Percentiles rank a stretch among this genome's conserved stretches.
These are phyloP conservation scores for Rhypophila decipiens DNA, from an alignment of 495 filamentous ascomycete genomes.

Conservation along the genomic window DNA sequence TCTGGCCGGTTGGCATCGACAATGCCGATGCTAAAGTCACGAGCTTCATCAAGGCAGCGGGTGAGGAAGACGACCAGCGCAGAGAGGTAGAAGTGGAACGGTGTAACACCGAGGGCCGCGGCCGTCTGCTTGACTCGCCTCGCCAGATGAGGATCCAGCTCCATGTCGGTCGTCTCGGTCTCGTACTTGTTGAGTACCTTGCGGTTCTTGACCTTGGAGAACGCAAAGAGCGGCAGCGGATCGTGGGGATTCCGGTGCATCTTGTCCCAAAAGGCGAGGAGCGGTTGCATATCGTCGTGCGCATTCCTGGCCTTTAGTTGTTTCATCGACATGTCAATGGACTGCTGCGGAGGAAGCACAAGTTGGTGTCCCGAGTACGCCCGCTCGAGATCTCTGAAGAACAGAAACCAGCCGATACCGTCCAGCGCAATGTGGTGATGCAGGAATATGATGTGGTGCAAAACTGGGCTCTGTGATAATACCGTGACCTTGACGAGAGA, in stretches of 20 bases:
- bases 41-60: slow-evolving; percentile 16
- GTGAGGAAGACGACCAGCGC: slow-evolving; percentile 25
- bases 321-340: not conserved
- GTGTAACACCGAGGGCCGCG: slow-evolving; percentile 11
- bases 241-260: slow-evolving; percentile 9
- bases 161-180: slow-evolving; percentile 1
- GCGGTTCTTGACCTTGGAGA: slow-evolving; percentile 1
- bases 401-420: slow-evolving; percentile 14
- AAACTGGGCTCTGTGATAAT: slow-evolving; percentile 3
- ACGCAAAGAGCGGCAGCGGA: slow-evolving; percentile 32
- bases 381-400: slow-evolving; percentile 11
- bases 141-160: not conserved
- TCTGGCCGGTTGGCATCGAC: slow-evolving; percentile 34
- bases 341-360: not conserved
- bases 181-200: not conserved
- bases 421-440: slow-evolving; percentile 30
- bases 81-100: slow-evolving; percentile 35
- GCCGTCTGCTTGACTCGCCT: slow-evolving; percentile 8
- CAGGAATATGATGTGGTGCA: slow-evolving; percentile 13
- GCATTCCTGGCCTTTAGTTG: not conserved
- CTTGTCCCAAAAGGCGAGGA: not conserved
- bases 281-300: slow-evolving; percentile 12
- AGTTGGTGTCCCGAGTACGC: slow-evolving; percentile 4
- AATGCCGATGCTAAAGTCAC: slow-evolving; percentile 27
- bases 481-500: slow-evolving; percentile 13